A percentile compares a stretch with the other conserved stretches of the same genome.
phyloP scores from a whole-genome alignment of 495 filamentous ascomycete genomes.

The Aspergillus mulundensis region DNA sequence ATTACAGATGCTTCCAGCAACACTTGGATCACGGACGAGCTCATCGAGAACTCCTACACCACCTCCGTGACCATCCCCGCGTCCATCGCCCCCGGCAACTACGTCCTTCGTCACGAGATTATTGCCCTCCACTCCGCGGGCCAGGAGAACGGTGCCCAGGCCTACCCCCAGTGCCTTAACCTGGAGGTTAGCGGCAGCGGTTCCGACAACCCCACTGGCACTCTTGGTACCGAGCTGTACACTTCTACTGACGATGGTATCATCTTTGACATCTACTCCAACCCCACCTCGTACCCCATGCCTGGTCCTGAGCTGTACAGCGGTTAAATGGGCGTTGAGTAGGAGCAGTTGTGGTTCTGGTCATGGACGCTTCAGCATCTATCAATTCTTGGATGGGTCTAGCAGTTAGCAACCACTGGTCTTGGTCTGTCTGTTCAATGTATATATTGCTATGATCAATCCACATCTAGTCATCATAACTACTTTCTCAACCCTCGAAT shows the following conservation, averaged over 20 bases:
- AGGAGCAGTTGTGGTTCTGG: background rate
- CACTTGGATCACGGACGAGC: slow-evolving; percentile 62
- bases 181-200: slow-evolving; percentile 65
- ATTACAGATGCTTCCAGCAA: slow-evolving; percentile 52
- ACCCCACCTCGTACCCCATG: slow-evolving; percentile 47
- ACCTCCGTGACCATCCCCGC: slow-evolving; percentile 65
- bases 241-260: slow-evolving; percentile 58
- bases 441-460: background rate
- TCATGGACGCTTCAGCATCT: no score
- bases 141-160: slow-evolving; percentile 62
- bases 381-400: no score
- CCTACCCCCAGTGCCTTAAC: slow-evolving; percentile 78
- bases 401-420: background rate
- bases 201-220: slow-evolving; percentile 52
- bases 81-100: slow-evolving; percentile 63
- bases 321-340: background rate
- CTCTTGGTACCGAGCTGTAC: slow-evolving; percentile 60
- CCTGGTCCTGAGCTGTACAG: slow-evolving; percentile 44
- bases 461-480: background rate
- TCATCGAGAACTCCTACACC: slow-evolving; percentile 59
- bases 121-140: slow-evolving; percentile 72
- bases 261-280: slow-evolving; percentile 60
- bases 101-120: slow-evolving; percentile 77
- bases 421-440: background rate
- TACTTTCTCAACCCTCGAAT: background rate